Conservation (phyloP, 345 rosid species). For the Schrenkiella parvula region DNA sequence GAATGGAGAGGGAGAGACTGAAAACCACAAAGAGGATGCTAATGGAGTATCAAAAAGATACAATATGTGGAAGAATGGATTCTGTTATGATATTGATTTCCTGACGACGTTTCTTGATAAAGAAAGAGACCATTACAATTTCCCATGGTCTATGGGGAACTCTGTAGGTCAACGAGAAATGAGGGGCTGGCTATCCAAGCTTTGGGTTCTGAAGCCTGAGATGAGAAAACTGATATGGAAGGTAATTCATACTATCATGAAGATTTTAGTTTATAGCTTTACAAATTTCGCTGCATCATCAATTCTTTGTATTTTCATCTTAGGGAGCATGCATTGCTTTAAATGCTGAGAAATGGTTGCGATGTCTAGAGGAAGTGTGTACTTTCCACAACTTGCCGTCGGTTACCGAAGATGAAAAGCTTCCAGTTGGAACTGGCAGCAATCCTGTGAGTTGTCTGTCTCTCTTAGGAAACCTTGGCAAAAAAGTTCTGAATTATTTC, state of each 20-base stretch:
- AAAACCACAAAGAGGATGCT: conserved; percentile 30
- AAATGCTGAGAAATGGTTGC: conserved; percentile 87
- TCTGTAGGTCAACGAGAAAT: conserved; percentile 93
- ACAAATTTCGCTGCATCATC: not conserved
- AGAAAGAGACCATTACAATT: conserved; percentile 84
- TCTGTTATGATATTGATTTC: conserved; percentile 66
- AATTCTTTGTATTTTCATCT: not conserved
- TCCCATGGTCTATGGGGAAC: conserved; percentile 82
- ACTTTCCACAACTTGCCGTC: conserved; percentile 60
- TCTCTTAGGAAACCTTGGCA: not conserved
- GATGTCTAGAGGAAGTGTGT: conserved; percentile 63
- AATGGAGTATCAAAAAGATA: conserved; percentile 37
- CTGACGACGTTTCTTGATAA: conserved; percentile 64
- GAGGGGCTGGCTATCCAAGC: conserved; percentile 86
- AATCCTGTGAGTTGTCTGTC: conserved; percentile 73
- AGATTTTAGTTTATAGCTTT: not conserved
- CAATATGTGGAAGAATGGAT: conserved; percentile 54
- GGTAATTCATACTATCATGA: conserved; percentile 38
- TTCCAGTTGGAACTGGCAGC: conserved; percentile 94
- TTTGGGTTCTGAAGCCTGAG: conserved; percentile 77
- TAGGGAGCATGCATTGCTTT: conserved; percentile 93
- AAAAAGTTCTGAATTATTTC: not conserved
- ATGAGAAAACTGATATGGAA: conserved; percentile 84
- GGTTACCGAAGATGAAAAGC: conserved; percentile 66
- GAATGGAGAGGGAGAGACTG: conserved; percentile 35